These are phyloP conservation scores for Penicillium sp. DNA, from an alignment of 2,329 filamentous ascomycete species.

Conservation along the genomic window DNA sequence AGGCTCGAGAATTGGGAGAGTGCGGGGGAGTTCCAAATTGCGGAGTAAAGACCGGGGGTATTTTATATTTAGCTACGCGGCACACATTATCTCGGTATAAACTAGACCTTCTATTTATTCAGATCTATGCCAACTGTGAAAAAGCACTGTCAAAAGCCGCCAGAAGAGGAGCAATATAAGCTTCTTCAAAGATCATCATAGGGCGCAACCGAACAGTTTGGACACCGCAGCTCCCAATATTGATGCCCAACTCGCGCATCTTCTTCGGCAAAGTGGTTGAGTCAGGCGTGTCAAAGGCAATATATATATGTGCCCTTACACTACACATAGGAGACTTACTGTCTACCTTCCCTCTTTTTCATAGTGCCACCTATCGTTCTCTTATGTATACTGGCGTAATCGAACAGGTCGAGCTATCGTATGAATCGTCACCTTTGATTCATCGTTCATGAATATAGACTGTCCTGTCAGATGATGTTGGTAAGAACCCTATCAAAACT, in stretches of 20 bases:
- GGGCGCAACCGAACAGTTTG: conserved; percentile 3
- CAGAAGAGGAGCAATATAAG: not conserved
- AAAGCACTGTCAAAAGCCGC: not conserved
- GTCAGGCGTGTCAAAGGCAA: conserved; percentile 4
- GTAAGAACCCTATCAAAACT: not conserved
- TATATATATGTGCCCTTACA: not conserved
- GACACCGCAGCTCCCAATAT: conserved; percentile 5
- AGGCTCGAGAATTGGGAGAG: not conserved
- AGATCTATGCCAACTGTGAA: not conserved
- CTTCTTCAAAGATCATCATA: conserved; percentile 1
- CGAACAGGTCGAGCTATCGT: not conserved
- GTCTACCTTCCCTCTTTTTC: no score
- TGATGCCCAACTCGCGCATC: conserved; percentile 5
- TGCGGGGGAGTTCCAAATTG: not conserved
- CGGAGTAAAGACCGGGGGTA: not conserved
- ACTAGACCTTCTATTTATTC: no score
- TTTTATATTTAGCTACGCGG: no score
- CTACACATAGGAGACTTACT: no score
- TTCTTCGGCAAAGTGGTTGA: conserved; percentile 2
- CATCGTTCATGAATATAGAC: not conserved
- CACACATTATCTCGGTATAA: no score
- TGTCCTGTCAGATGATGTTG: not conserved
- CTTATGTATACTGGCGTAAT: not conserved
- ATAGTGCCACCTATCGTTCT: not conserved
- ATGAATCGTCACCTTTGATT: not conserved